Evolutionary conservation across 2,329 filamentous ascomycete species (phyloP), one percentile per base, ranked within the genome.

Genomic region (Trichoderma harzianum): DNA sequence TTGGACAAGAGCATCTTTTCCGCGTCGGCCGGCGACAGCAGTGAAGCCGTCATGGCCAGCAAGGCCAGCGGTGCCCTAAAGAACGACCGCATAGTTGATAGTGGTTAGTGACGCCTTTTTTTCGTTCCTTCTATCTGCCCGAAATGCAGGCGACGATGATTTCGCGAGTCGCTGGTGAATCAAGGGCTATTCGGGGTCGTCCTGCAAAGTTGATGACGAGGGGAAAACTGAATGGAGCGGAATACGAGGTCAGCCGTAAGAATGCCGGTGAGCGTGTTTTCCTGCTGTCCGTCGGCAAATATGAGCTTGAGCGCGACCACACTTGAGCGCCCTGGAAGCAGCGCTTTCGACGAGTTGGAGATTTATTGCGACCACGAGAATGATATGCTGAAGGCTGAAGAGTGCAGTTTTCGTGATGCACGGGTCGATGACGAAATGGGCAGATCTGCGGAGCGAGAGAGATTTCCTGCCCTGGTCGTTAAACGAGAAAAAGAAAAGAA

Each of bases 1-100:
- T 88, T 93, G 70, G 95, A 96, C 77, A 91, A 86, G 78, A 98
- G 92, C 78, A 93, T 85, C 74, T 86, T 87, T 78, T 73, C 72
- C 10, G 89, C 92, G 72, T 88, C 78, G 21, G 84, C 86, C 72
- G 88, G 82, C 66, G 88, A 79, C 47, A 81, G 75, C 70, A 85
- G 72, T 53, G 82, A 78, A 73, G 83, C 81, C 76, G 86, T 77
- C 67, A 83, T 82, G 79, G 84, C 80, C 76, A 87, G 77, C 70
- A 85, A 76, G 75, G 84, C 79, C 70, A 86, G 77, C 76, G 86
- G 83, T 78, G 82, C 81, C 76, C 82, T 78, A 63, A 82, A 78
- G 71, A 83, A 81, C 76, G 83, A 84, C 82, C 83, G 83, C 86
- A 88, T 88, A 26, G 71, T 83, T 83, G 78, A 73, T 70, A 18